Conservation (phyloP, 2,329 filamentous ascomycete genomes). For the Didymella keratinophila region DNA sequence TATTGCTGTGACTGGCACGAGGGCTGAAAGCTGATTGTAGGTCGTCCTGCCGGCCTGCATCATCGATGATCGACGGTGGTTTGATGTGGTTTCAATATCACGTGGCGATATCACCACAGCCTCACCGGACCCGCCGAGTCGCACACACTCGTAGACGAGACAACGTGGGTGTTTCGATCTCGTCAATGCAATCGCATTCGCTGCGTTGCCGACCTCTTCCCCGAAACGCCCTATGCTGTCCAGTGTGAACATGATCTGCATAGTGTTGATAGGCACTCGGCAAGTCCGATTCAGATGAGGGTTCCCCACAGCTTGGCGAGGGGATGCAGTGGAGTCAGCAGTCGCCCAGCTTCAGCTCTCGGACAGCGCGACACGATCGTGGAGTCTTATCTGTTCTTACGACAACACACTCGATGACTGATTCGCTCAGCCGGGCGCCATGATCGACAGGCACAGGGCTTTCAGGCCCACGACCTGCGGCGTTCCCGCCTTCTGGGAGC, state of each 20-base stretch:
- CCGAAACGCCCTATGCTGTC: background rate
- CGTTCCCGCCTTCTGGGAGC: constrained; percentile 27
- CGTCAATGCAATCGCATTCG: background rate
- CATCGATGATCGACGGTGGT: background rate
- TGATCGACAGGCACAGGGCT: constrained; percentile 31
- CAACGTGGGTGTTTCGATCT: background rate
- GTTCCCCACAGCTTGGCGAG: no score
- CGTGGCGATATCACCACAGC: constrained; percentile 2
- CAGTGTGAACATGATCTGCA: background rate
- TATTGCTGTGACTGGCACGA: no score
- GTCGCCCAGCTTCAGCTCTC: background rate
- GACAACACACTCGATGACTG: background rate
- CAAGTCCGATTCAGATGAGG: constrained; percentile 1
- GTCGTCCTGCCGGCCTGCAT: no score
- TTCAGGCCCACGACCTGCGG: constrained; percentile 23
- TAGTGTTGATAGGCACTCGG: constrained; percentile 1
- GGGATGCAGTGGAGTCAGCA: no score
- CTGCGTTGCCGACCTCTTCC: background rate
- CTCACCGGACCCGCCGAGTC: background rate
- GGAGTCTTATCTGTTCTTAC: background rate
- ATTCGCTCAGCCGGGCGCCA: constrained; percentile 26
- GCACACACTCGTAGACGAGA: background rate
- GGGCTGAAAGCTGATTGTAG: no score
- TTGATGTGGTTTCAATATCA: constrained; percentile 9
- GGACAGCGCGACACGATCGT: constrained; percentile 1